Evolutionary conservation across 1,284 basidiomycete species (phyloP), one percentile per base, ranked within the genome.

Genomic region (Moesziomyces antarcticus): DNA sequence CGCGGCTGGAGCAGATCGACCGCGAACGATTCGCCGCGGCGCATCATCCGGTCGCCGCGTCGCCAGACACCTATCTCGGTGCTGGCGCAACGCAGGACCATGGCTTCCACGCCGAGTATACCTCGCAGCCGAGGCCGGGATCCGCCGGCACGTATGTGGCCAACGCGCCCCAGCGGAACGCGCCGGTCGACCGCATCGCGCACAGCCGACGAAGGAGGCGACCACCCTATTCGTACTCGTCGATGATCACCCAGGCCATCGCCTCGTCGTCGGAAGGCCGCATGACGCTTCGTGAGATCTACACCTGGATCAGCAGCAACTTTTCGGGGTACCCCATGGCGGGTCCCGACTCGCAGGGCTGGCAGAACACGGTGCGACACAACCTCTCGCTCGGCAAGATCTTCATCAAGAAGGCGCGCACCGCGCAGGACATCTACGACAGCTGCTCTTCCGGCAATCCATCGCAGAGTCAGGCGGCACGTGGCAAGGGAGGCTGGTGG

Each of bases 331-430:
- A 81, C 45, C 69, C 73, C 8, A 75, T 81, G 73, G 48, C 58
- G 0, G 75, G 78, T 2, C 59, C 72, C 9, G 78, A 80, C 40
- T 68, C 71, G 57, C 74, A 78, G 40, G 78, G 79, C 5, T 81
- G 79, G 79, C 77, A 79, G 46, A 81, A 81, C 50, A 79, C 77
- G 7, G 79, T 81, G 47, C 71, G 79, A 1, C 79, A 81, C 73
- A 81, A 81, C 40, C 68, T 81, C 8, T 76, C 73, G 42, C 64
- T 81, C 10, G 79, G 78, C 49, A 79, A 78, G 70, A 62, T 69
- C 22, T 81, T 81, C 40, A 63, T 78, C 55, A 81, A 79, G 67
- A 77, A 74, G 40, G 59, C 72, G 21, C 51, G 77, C 3, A 74
- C 77, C 2, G 60, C 75, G 18, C 76, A 77, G 57, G 73, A 67